Evolutionary conservation across 305 asterid genomes (phyloP).

Genomic region (Coffea humblotiana): DNA sequence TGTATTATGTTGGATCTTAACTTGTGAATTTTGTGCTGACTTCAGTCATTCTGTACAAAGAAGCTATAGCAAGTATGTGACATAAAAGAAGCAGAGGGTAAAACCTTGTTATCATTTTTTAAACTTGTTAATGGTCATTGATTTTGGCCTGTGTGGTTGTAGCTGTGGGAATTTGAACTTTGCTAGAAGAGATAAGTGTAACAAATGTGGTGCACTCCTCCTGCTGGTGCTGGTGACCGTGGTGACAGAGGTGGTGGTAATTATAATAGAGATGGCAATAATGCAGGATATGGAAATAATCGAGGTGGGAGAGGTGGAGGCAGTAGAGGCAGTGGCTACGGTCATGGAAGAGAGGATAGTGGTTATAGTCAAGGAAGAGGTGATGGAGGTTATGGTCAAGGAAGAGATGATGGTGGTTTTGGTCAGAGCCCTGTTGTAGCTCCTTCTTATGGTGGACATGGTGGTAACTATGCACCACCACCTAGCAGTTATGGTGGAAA

Average conservation of each 20-base stretch:
- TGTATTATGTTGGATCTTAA: not conserved
- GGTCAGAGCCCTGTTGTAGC: constrained; percentile 69
- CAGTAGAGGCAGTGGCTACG: constrained; percentile 53
- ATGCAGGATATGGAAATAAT: constrained; percentile 48
- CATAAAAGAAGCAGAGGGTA: not conserved
- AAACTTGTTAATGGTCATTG: constrained; percentile 37
- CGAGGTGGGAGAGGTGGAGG: constrained; percentile 48
- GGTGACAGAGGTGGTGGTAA: constrained; percentile 69
- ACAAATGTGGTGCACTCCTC: constrained; percentile 95
- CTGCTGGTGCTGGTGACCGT: constrained; percentile 76
- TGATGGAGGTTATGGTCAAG: constrained; percentile 56
- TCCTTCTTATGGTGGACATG: constrained; percentile 69
- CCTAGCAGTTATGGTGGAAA: constrained; percentile 67
- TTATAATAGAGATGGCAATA: constrained; percentile 37
- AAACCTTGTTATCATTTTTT: constrained; percentile 23
- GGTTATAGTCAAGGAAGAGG: constrained; percentile 64
- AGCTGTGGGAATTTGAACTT: constrained; percentile 99
- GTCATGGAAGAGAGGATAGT: constrained; percentile 62
- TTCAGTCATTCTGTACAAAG: not conserved
- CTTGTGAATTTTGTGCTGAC: not conserved
- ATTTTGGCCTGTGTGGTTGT: constrained; percentile 53
- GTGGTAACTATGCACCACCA: constrained; percentile 65
- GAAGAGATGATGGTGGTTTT: constrained; percentile 77
- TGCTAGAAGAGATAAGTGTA: constrained; percentile 96
- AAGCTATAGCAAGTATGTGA: not conserved